Evolutionary conservation across 116 monocot species (phyloP), one percentile per base, ranked within the genome.

Genomic region (Phalaenopsis hybrid): DNA sequence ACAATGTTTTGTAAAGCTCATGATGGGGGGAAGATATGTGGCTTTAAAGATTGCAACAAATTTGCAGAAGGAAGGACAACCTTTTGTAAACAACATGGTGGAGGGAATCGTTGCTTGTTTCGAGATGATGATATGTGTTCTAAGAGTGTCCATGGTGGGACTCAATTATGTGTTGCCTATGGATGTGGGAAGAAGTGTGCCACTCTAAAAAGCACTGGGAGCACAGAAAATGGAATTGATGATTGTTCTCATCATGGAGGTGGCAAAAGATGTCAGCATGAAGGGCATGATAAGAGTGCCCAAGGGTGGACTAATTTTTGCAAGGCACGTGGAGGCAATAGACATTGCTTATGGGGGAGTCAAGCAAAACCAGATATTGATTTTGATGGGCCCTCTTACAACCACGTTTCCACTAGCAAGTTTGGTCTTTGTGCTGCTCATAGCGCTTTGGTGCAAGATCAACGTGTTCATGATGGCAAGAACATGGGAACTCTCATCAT

Each of bases 271-370:
- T 84, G 87, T 78, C 69, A 57, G 80, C 15, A 58, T 13, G 80
- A 77, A 8, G 76, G 34, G 51, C 84, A 84, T 18, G 76, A 67
- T 28, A 87, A 87, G 78, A 81, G 84, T 37, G 87, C 87, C 6
- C 87, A 87, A 55, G 87, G 87, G 28, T 84, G 83, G 77, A 87
- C 87, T 0, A 80, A 87, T 65, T 87, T 81, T 67, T 84, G 87
- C 76, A 87, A 87, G 77, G 87, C 84, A 34, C 84, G 84, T 49
- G 87, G 87, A 11, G 87, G 84, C 4, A 84, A 81, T 5, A 87
- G 81, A 10, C 28, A 84, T 31, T 87, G 87, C 55, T 77, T 16
- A 28, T 73, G 84, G 80, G 81, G 83, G 80, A 48, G 82, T 48
- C 79, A 86, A 67, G 18, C 13, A 4, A 79, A 79, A 15, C 55